Evolutionary conservation across 2,329 filamentous ascomycete genomes (phyloP).

Genomic region (Phaeomoniella chlamydospora): DNA sequence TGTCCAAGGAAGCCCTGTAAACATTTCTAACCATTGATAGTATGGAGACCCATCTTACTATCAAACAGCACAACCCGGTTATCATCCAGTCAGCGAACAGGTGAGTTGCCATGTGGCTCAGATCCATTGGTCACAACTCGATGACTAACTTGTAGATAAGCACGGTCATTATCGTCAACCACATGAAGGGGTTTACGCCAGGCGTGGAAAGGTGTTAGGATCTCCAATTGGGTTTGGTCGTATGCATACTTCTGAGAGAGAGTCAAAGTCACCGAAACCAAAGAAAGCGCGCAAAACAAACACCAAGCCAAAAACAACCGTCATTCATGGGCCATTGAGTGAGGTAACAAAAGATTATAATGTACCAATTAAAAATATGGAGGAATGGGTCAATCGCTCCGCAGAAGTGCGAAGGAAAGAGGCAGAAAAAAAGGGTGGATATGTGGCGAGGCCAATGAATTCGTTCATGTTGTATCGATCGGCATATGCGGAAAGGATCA

Average conservation of each 20-base stretch:
- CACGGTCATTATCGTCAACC: background rate
- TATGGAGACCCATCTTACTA: background rate
- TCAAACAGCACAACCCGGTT: background rate
- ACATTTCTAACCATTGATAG: background rate
- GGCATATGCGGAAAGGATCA: constrained; percentile 75
- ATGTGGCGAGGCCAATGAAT: constrained; percentile 88
- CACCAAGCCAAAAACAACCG: constrained; percentile 9
- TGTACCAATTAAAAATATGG: constrained; percentile 62
- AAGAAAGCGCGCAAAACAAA: constrained; percentile 9
- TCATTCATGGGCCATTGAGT: constrained; percentile 53
- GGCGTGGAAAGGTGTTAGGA: constrained; percentile 10
- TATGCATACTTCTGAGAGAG: constrained; percentile 5
- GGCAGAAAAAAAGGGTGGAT: constrained; percentile 53
- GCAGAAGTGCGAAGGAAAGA: constrained; percentile 52
- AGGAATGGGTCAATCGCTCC: constrained; percentile 61
- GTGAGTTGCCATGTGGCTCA: no score
- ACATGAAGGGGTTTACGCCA: constrained; percentile 7
- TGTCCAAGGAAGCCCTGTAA: background rate
- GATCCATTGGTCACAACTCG: no score
- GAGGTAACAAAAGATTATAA: constrained; percentile 49
- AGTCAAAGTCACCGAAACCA: constrained; percentile 22
- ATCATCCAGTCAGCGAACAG: background rate
- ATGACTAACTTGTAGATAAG: background rate
- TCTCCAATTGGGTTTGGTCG: constrained; percentile 8
- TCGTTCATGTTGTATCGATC: constrained; percentile 97